These are phyloP conservation scores for Thermochaetoides dissita DNA, from an alignment of 2,329 filamentous ascomycete species.

Conservation along the genomic window DNA sequence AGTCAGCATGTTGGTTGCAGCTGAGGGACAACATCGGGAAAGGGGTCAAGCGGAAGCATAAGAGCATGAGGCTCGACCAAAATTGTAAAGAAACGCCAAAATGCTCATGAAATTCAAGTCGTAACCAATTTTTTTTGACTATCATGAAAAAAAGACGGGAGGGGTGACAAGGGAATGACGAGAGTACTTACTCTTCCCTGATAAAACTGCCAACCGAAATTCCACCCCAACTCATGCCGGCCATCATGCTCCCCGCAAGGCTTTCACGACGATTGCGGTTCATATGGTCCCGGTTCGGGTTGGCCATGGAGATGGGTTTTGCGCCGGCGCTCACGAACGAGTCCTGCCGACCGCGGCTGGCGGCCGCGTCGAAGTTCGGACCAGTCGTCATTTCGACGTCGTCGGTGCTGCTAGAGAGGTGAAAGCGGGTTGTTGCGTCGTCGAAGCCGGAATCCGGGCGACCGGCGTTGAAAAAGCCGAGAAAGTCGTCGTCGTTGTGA, in stretches of 20 bases:
- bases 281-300: conserved; percentile 45
- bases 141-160: conserved; percentile 5
- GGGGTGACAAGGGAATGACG: neutral
- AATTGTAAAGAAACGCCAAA: neutral
- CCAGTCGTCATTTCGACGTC: conserved; percentile 42
- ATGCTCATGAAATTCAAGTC: neutral
- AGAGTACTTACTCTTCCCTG: conserved; percentile 73
- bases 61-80: no score
- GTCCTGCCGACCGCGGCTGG: conserved; percentile 47
- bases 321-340: conserved; percentile 52
- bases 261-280: conserved; percentile 47
- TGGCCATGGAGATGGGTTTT: conserved; percentile 54
- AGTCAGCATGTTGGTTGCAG: no score
- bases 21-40: no score
- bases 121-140: no score
- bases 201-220: conserved; percentile 95
- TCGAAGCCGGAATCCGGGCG: neutral
- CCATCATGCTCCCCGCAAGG: conserved; percentile 51
- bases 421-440: neutral
- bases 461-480: conserved; percentile 7
- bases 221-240: conserved; percentile 93
- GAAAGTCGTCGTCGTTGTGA: conserved; percentile 9
- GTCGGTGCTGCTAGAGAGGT: neutral
- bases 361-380: conserved; percentile 42
- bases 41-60: no score